Evolutionary conservation across 208 protist species (phyloP), one percentile per base, ranked within the genome.

Genomic region (Phytomonas serpens): DNA sequence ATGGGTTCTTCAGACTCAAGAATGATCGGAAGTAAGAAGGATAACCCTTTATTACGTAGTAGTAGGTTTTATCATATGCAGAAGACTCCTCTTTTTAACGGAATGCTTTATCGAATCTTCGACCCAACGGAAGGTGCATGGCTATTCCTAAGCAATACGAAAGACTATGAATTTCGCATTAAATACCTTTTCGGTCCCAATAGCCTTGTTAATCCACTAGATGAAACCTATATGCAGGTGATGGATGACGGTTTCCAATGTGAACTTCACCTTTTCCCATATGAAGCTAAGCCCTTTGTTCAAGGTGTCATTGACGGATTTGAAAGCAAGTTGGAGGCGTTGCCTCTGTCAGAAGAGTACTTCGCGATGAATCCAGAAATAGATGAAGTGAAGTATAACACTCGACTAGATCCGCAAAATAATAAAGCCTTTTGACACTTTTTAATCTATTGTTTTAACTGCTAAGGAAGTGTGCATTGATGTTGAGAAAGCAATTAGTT

Each of bases 161-260:
- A 80, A 66, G 89, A 94, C 69, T 94, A 94, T 69, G 83, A 94
- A 68, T 94, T 94, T 70, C 89, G 88, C 67, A 81, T 94, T 51
- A 83, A 83, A 69, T 94, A 92, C 74, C 76, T 94, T 36, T 92
- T 90, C 64, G 81, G 77, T 64, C 68, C 76, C 4, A 80, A 90
- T 32, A 90, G 86, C 66, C 40, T 67, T 14, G 71, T 94, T 5
- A 63, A 76, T 11, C 61, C 84, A 0, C 73, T 90, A 3, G 77
- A 75, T 23, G 74, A 90, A 61, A 86, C 86, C 36, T 81, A 36
- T 13, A 61, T 89, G 36, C 73, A 71, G 34, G 32, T 67, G 57
- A 77, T 89, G 71, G 86, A 94, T 52, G 89, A 94, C 67, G 89
- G 89, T n/a, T 77, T 90, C 32, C 71, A 89, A 10, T 88, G 80